Base-by-base conservation (phyloP, 1,284 basidiomycete genomes). In the Cystobasidium sp. region DNA sequence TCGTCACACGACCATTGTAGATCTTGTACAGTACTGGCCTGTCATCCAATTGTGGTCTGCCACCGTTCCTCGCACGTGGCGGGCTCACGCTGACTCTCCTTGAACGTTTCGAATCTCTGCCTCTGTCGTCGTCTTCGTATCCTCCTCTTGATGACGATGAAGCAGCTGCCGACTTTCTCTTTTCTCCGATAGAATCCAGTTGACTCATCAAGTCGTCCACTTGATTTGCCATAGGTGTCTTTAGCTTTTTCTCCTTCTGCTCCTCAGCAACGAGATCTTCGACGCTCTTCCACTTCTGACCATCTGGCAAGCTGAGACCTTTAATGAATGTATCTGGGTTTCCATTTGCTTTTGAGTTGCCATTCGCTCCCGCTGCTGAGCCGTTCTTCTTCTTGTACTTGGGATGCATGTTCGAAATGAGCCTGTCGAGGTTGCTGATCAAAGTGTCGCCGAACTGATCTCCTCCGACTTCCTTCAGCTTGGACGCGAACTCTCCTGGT, bases 371-470 rank as follows among this genome's bases (percentile, higher is more conserved):
- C 70, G 51, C 73, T 79, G 78, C 75, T 41, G 84, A 80, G 73
- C 87, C 87, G 77, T 83, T 78, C 80, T 86, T 88, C 83, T 93
- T 91, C 86, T 94, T 97, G 85, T 98, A 91, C 80, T 95, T 97
- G 0, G 96, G 97, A 80, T 99, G 97, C 86, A 98, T 88, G 75
- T 88, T 92, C 66, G 96, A 87, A 79, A 99, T 93, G 75, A 98
- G 88, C 41, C 97, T 90, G 84, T 99, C 96, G 62, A 99, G 88
- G 80, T 91, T 96, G 81, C 93, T 89, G 76, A 97, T 85, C 81
- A 98, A 93, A 53, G 91, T 91, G 75, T 93, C 91, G 1, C 93
- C 90, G 81, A 98, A 96, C 37, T 68, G 64, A 76, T 90, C 89
- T 46, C 94, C 92, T 51, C 91, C 94, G 71, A 89, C 86, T 77